Percentiles rank a stretch among this genome's conserved stretches.
These are phyloP conservation scores for Citrullus mucosospermus DNA, from an alignment of 306 rosid species.

Conservation along the genomic window DNA sequence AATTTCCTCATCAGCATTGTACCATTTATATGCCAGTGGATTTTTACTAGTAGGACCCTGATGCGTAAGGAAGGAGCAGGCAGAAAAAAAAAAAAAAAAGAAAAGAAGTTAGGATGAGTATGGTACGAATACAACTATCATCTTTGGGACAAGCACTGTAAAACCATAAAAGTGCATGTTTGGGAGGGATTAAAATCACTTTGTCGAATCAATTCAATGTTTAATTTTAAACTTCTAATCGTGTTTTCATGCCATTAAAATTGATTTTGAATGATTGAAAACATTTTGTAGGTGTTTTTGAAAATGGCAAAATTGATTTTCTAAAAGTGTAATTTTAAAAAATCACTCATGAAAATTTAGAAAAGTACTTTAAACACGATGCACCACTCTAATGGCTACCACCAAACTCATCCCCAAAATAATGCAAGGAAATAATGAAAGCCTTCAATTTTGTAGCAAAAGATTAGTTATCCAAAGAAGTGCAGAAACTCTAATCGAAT, in stretches of 20 bases:
- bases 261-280: too few relatives aligned
- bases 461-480: not conserved
- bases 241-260: too few relatives aligned
- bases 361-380: too few relatives aligned
- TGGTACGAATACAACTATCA: not conserved
- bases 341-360: not conserved
- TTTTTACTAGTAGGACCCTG: constrained; percentile 91
- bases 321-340: not conserved
- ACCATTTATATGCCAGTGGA: constrained; percentile 72
- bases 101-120: not conserved
- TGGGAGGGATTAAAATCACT: too few relatives aligned
- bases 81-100: not conserved
- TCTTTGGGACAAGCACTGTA: not conserved
- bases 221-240: too few relatives aligned
- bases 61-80: not conserved
- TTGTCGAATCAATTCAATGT: too few relatives aligned
- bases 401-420: too few relatives aligned
- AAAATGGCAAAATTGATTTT: too few relatives aligned
- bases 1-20: constrained; percentile 69
- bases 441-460: not conserved
- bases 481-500: not conserved
- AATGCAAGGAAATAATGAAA: not conserved
- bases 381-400: too few relatives aligned
- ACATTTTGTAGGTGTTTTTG: too few relatives aligned
- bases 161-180: not conserved